Evolutionary conservation across 148 eudicot genomes (phyloP).

Genomic region (Bassia scoparia): DNA sequence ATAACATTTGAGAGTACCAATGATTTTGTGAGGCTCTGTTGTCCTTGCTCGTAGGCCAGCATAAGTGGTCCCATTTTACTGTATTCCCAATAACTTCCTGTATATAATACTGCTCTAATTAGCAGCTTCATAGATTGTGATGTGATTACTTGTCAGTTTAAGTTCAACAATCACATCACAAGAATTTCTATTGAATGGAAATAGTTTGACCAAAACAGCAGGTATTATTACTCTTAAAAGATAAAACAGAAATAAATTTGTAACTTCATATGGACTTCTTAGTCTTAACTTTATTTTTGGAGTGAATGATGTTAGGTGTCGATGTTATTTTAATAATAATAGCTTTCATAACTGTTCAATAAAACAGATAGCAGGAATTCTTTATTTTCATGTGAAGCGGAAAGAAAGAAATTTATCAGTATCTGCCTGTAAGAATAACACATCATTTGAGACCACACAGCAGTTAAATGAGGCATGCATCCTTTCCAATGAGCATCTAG

Average conservation of each 20-base stretch:
- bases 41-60: slow-evolving; percentile 97
- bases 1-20: slow-evolving; percentile 43
- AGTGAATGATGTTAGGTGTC: not conserved
- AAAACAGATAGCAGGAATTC: not conserved
- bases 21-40: slow-evolving; percentile 98
- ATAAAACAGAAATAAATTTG: not conserved
- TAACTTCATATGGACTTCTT: not conserved
- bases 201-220: not conserved
- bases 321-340: not conserved
- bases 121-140: not conserved
- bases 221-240: not conserved
- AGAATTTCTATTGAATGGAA: not conserved
- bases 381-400: no score
- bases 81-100: slow-evolving; percentile 86
- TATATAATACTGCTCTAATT: slow-evolving; percentile 20
- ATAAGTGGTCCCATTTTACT: slow-evolving; percentile 94
- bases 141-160: not conserved
- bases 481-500: slow-evolving; percentile 75
- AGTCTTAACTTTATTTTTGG: not conserved
- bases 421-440: slow-evolving; percentile 64
- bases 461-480: slow-evolving; percentile 98
- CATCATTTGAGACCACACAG: slow-evolving; percentile 88
- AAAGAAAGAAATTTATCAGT: not conserved
- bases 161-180: not conserved
- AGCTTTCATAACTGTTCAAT: not conserved